Evolutionary conservation across 768 basidiomycete species (phyloP), one percentile per base, ranked within the genome.

Genomic region (Trametes villosa): DNA sequence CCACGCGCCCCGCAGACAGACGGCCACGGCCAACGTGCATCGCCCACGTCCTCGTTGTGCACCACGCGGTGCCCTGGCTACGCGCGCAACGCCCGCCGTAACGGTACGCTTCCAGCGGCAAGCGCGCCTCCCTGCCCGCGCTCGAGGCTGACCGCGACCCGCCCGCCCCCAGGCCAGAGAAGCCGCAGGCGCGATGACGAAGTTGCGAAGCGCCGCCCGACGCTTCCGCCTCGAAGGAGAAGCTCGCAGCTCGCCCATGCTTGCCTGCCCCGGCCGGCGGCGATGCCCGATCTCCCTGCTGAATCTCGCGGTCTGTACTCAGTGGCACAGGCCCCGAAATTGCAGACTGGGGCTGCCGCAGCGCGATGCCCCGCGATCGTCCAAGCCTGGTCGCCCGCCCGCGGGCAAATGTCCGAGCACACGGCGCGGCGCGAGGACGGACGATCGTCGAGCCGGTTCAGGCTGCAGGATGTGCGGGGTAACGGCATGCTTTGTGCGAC

Each of bases 91-190:
- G 38, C 29, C 29, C 22, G n/a, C n/a, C n/a, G n/a, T n/a, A n/a
- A n/a, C n/a, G n/a, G n/a, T n/a, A n/a, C n/a, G n/a, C 7, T 20
- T 20, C n/a, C n/a, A 26, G 36, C 38, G 27, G n/a, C 36, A 11
- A 11, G 18, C 12, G 4, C 40, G n/a, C 12, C 20, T 24, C 6
- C 29, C 48, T 26, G 17, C 12, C 20, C 48, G 38, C 18, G 57
- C 57, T 59, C 62, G 62, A 63, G 62, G 31, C 57, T 50, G 57
- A 50, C 49, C 62, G 52, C 62, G 57, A 46, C 57, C 40, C 45
- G 51, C 33, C 33, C 49, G 17, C 41, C 41, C 49, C 40, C 36
- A 47, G 51, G 27, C 51, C 51, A 46, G 44, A 29, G 46, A 41
- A 40, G 51, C 51, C 49, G 18, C 33, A 20, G 41, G 49, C 54